phyloP scores from a whole-genome alignment of 2,329 filamentous ascomycete genomes.

The Aspergillus tamarii region DNA sequence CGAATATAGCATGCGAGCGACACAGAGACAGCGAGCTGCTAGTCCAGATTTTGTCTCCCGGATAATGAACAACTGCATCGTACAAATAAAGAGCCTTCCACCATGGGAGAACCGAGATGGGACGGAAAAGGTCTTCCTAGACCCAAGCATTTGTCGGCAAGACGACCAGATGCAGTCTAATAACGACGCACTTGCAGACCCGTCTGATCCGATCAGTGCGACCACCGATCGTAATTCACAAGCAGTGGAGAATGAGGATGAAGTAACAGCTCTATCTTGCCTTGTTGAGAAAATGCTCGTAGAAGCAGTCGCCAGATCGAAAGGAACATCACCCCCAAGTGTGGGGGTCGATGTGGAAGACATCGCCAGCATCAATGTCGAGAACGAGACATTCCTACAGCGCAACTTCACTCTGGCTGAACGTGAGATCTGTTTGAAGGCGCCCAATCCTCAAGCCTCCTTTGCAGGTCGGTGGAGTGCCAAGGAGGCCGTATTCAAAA shows the following conservation, averaged over 20 bases:
- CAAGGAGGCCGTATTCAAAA: constrained; percentile 60
- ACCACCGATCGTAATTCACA: neutral
- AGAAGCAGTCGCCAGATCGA: neutral
- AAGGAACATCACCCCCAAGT: neutral
- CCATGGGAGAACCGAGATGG: constrained; percentile 18
- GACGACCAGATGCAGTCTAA: constrained; percentile 2
- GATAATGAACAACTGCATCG: constrained; percentile 16
- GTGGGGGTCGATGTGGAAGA: constrained; percentile 59
- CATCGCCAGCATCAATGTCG: constrained; percentile 81
- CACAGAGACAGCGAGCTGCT: constrained; percentile 14
- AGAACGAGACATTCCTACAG: constrained; percentile 89
- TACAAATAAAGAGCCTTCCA: constrained; percentile 21
- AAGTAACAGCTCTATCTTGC: neutral
- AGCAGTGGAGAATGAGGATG: neutral
- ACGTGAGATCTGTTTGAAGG: constrained; percentile 80
- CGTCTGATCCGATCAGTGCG: neutral
- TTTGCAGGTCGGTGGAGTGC: constrained; percentile 60
- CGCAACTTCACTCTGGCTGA: constrained; percentile 90
- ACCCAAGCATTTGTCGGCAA: constrained; percentile 17
- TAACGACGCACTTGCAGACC: neutral
- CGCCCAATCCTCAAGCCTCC: constrained; percentile 78
- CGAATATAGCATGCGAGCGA: constrained; percentile 16
- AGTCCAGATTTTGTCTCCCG: constrained; percentile 16
- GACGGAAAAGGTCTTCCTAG: constrained; percentile 19
- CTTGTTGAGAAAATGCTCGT: constrained; percentile 18